Conservation (phyloP, 495 filamentous ascomycete genomes). For the Bathelium albidoporum region DNA sequence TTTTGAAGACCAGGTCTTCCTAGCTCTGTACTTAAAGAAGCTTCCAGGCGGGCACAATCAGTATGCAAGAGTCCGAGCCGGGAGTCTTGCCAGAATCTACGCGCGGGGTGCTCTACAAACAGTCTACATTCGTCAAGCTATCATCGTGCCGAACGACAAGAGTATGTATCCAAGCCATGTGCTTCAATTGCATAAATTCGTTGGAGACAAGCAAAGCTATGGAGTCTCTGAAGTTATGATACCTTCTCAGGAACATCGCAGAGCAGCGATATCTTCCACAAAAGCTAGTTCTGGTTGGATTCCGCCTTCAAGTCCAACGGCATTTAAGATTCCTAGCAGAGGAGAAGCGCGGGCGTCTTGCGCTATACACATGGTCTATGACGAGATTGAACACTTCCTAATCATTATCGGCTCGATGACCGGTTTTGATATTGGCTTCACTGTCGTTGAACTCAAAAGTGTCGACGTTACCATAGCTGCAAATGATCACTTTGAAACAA, state of each 20-base stretch:
- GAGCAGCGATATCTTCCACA: background rate
- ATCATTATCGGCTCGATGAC: conserved; percentile 4
- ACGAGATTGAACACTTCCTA: background rate
- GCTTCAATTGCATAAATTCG: background rate
- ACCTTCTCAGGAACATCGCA: background rate
- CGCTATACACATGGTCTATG: background rate
- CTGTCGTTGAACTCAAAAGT: background rate
- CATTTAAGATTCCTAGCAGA: background rate
- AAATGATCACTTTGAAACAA: background rate
- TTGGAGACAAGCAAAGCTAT: background rate
- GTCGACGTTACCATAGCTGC: background rate
- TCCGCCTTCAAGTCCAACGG: background rate
- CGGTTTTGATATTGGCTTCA: background rate
- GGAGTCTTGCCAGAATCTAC: background rate
- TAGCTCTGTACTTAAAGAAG: background rate
- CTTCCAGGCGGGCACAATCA: background rate
- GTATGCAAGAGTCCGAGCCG: background rate
- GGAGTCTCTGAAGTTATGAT: background rate
- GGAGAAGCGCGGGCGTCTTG: background rate
- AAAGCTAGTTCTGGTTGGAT: background rate
- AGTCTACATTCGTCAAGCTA: background rate
- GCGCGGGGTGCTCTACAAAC: background rate
- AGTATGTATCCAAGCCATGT: background rate
- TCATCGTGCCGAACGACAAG: background rate
- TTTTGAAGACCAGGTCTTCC: background rate